Conservation (phyloP, 768 basidiomycete genomes). For the Hemileccinum rubropunctum region DNA sequence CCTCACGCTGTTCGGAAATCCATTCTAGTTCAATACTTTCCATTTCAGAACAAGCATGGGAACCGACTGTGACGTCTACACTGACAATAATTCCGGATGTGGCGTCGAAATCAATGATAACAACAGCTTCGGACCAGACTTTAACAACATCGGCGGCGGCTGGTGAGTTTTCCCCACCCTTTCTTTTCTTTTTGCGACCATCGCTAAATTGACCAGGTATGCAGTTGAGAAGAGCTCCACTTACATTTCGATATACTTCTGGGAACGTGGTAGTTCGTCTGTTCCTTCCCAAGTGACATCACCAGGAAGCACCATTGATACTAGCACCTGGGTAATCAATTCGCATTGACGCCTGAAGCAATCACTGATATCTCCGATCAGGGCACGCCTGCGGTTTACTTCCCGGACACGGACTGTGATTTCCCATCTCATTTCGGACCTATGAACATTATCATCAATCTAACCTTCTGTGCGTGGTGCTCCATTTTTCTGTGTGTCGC, state of each 20-base stretch:
- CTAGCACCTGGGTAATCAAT: conserved; percentile 24
- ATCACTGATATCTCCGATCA: not conserved
- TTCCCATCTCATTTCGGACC: conserved; percentile 16
- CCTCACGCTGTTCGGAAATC: not conserved
- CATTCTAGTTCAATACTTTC: not conserved
- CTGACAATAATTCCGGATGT: conserved; percentile 31
- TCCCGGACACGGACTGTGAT: conserved; percentile 10
- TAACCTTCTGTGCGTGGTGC: conserved; percentile 18
- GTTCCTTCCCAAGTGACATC: conserved; percentile 35
- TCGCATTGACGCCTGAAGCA: not conserved
- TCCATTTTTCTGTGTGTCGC: not conserved
- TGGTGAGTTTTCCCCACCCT: conserved; percentile 19
- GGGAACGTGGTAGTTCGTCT: conserved; percentile 35
- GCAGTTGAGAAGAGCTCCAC: conserved; percentile 30
- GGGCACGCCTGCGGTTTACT: conserved; percentile 17
- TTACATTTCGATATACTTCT: conserved; percentile 39
- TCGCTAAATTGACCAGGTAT: conserved; percentile 25
- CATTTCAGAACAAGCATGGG: conserved; percentile 11
- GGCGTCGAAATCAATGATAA: conserved; percentile 24
- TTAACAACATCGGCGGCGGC: conserved; percentile 39
- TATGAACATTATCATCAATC: conserved; percentile 21
- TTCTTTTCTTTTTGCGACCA: not conserved
- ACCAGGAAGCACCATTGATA: conserved; percentile 19
- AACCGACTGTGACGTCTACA: conserved; percentile 26
- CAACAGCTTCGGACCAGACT: conserved; percentile 35